Conservation (phyloP, 139 green algal genomes). For the Micractinium conductrix region DNA sequence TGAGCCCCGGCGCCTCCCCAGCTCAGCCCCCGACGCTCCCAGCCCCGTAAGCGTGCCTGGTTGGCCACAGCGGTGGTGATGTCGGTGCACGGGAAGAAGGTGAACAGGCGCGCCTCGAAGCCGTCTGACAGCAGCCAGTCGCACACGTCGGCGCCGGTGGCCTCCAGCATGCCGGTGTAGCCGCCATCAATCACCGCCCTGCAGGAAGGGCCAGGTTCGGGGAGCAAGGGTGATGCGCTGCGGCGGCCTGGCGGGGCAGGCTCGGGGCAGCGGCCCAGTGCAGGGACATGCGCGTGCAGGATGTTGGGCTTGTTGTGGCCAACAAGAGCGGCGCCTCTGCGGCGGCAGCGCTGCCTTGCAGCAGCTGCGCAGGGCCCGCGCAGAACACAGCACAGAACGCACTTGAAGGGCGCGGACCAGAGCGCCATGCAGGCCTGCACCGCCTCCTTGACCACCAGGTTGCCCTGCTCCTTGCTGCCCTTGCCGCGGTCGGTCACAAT, state of each 20-base stretch:
- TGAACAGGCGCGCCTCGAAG: conserved; percentile 70
- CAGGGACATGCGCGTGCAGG: no score
- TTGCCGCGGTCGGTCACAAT: conserved; percentile 61
- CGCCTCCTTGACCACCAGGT: conserved; percentile 90
- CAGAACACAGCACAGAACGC: neutral
- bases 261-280: no score
- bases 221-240: neutral
- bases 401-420: conserved; percentile 76
- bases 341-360: no score
- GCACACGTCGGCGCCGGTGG: conserved; percentile 48
- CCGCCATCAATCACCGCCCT: conserved; percentile 58
- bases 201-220: neutral
- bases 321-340: no score
- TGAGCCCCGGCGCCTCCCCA: no score
- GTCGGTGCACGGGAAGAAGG: conserved; percentile 73
- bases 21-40: no score
- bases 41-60: no score
- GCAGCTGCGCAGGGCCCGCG: neutral
- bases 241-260: no score
- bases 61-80: conserved; percentile 34
- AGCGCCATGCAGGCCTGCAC: conserved; percentile 72
- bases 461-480: conserved; percentile 78
- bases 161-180: conserved; percentile 70
- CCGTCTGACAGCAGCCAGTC: conserved; percentile 63
- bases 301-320: no score